Percentiles rank a stretch among this genome's conserved stretches.
Conservation (phyloP, 441 rosid species). For the Pelargonium fulgidum region DNA sequence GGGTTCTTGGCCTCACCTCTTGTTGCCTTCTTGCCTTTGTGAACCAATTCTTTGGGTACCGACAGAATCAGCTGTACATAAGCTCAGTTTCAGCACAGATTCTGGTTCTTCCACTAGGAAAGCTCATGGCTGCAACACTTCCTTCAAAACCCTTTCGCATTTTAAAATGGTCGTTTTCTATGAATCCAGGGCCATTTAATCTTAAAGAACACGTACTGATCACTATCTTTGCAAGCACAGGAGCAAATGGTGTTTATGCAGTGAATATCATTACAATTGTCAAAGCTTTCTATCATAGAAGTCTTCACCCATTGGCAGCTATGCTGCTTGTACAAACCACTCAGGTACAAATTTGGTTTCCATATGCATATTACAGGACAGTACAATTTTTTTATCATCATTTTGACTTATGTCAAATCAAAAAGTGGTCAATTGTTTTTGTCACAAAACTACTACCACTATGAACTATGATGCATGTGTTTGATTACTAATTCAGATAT, state of each 20-base stretch:
- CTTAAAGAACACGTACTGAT: slow-evolving; percentile 57
- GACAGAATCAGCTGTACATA: slow-evolving; percentile 46
- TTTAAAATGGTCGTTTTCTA: slow-evolving; percentile 46
- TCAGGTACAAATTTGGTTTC: slow-evolving; percentile 10
- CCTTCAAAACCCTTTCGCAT: slow-evolving; percentile 31
- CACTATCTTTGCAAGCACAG: slow-evolving; percentile 61
- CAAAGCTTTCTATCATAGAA: slow-evolving; percentile 53
- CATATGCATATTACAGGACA: background rate
- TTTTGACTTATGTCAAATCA: background rate
- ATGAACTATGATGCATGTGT: too few species aligned
- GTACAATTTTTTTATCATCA: background rate
- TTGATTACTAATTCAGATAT: too few species aligned
- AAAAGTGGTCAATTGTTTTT: too few species aligned
- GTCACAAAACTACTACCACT: too few species aligned
- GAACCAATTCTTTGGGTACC: slow-evolving; percentile 60
- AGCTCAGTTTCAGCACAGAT: slow-evolving; percentile 55
- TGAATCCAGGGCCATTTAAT: slow-evolving; percentile 52
- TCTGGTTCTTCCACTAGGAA: slow-evolving; percentile 56
- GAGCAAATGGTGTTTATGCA: slow-evolving; percentile 57
- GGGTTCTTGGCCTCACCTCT: slow-evolving; percentile 53
- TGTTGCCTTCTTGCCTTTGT: slow-evolving; percentile 51
- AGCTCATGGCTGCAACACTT: slow-evolving; percentile 63
- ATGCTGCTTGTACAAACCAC: slow-evolving; percentile 61
- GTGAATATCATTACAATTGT: slow-evolving; percentile 44
- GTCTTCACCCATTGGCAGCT: slow-evolving; percentile 41